phyloP scores from a whole-genome alignment of 352 stramenopile species.

The Phytopythium delawarense region DNA sequence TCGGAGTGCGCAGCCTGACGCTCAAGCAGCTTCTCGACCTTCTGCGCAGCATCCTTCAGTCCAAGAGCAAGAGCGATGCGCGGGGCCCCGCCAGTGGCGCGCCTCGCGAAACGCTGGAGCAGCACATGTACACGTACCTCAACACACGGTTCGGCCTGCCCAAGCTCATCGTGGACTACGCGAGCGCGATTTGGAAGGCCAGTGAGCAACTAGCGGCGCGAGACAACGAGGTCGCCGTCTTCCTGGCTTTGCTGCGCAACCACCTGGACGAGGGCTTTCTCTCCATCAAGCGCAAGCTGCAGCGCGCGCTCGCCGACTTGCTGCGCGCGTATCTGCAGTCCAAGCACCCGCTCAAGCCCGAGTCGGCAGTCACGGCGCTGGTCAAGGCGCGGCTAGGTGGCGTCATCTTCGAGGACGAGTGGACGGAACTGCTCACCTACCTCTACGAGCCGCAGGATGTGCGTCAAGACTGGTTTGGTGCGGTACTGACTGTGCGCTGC shows the following conservation, averaged over 20 bases:
- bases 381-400: slow-evolving; percentile 37
- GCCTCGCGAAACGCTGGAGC: slow-evolving; percentile 80
- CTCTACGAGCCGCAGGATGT: slow-evolving; percentile 74
- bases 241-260: slow-evolving; percentile 71
- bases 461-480: slow-evolving; percentile 10
- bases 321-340: slow-evolving; percentile 69
- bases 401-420: slow-evolving; percentile 57
- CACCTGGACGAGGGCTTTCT: slow-evolving; percentile 81
- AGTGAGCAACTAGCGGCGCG: slow-evolving; percentile 37
- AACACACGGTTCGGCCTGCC: slow-evolving; percentile 84
- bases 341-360: slow-evolving; percentile 57
- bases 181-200: slow-evolving; percentile 76
- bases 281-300: slow-evolving; percentile 68
- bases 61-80: slow-evolving; percentile 67
- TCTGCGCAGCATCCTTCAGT: slow-evolving; percentile 65
- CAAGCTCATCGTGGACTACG: slow-evolving; percentile 72
- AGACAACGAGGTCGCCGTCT: slow-evolving; percentile 78
- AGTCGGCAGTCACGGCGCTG: slow-evolving; percentile 42
- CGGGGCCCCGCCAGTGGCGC: slow-evolving; percentile 34
- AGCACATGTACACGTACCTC: slow-evolving; percentile 88
- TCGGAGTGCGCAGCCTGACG: slow-evolving; percentile 41
- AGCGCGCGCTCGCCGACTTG: slow-evolving; percentile 68
- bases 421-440: slow-evolving; percentile 67
- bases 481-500: neutral
- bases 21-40: slow-evolving; percentile 78